Conservation (phyloP, 1,284 basidiomycete species). For the Apiotrichum sp. region DNA sequence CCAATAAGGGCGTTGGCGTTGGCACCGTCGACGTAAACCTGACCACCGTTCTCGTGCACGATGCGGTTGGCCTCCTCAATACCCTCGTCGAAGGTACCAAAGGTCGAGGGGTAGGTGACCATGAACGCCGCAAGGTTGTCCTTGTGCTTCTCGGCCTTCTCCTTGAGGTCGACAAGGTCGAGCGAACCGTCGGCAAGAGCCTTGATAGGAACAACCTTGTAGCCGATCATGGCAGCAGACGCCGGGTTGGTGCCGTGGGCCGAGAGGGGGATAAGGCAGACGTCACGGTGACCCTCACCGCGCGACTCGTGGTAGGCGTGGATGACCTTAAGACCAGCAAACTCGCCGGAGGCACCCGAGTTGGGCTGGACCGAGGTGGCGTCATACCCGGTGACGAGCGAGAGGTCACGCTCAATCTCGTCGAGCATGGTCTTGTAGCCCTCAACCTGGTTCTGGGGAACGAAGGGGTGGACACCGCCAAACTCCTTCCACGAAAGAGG, state of each 20-base stretch:
- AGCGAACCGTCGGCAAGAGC: constrained; percentile 79
- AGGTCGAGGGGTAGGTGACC: constrained; percentile 95
- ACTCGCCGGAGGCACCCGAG: constrained; percentile 94
- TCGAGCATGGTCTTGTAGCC: constrained; percentile 81
- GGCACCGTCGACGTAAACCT: constrained; percentile 95
- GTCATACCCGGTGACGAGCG: constrained; percentile 90
- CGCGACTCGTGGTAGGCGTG: constrained; percentile 87
- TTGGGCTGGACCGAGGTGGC: constrained; percentile 95
- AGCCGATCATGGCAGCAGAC: constrained; percentile 92
- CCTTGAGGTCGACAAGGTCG: constrained; percentile 75
- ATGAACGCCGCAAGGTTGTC: constrained; percentile 92
- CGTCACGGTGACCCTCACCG: constrained; percentile 76
- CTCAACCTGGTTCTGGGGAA: constrained; percentile 78
- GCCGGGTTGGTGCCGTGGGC: constrained; percentile 96
- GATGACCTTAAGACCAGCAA: constrained; percentile 87
- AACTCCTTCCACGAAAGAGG: constrained; percentile 93
- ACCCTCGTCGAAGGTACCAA: constrained; percentile 92
- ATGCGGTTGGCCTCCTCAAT: constrained; percentile 88
- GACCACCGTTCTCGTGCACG: constrained; percentile 90
- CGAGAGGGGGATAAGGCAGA: constrained; percentile 90
- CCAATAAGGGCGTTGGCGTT: constrained; percentile 96
- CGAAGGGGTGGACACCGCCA: constrained; percentile 84
- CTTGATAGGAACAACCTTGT: constrained; percentile 93
- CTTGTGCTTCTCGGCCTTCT: constrained; percentile 86
- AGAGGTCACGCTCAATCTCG: constrained; percentile 86